Conservation (phyloP, 495 filamentous ascomycete species). For the Neurospora pannonica region DNA sequence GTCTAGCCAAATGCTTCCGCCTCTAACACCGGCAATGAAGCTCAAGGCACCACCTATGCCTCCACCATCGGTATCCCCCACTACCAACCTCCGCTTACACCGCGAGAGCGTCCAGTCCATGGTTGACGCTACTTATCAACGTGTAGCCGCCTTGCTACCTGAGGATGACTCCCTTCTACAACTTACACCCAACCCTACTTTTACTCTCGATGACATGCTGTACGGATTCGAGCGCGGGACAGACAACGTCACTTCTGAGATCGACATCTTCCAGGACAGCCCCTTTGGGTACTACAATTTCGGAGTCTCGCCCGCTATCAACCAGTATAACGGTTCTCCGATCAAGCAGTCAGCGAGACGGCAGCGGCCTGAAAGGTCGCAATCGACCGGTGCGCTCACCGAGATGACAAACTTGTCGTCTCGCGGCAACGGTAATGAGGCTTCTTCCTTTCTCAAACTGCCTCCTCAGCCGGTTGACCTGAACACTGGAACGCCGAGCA, state of each 20-base stretch:
- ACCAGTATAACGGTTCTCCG: conserved; percentile 53
- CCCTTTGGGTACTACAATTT: conserved; percentile 31
- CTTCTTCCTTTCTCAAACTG: conserved; percentile 36
- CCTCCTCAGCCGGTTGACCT: conserved; percentile 28
- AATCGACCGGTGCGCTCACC: conserved; percentile 51
- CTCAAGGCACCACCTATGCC: conserved; percentile 75
- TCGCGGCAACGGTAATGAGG: conserved; percentile 40
- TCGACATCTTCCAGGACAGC: conserved; percentile 66
- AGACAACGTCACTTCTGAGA: conserved; percentile 41
- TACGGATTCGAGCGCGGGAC: conserved; percentile 38
- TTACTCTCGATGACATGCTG: conserved; percentile 45
- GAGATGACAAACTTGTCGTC: conserved; percentile 50
- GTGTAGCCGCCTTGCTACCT: conserved; percentile 48
- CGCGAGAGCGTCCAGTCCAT: conserved; percentile 78
- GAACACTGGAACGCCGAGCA: conserved; percentile 44
- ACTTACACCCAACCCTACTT: conserved; percentile 60
- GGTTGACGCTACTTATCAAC: conserved; percentile 77
- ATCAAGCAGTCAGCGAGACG: conserved; percentile 64
- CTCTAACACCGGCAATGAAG: conserved; percentile 77
- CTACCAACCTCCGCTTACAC: conserved; percentile 89
- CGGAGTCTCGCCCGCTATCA: conserved; percentile 26
- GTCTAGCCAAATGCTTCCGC: conserved; percentile 58
- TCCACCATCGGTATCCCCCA: conserved; percentile 82
- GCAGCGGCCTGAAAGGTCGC: conserved; percentile 46
- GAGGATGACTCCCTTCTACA: conserved; percentile 48